Evolutionary conservation across 768 basidiomycete species (phyloP).

Genomic region (Tylopilus sp.): DNA sequence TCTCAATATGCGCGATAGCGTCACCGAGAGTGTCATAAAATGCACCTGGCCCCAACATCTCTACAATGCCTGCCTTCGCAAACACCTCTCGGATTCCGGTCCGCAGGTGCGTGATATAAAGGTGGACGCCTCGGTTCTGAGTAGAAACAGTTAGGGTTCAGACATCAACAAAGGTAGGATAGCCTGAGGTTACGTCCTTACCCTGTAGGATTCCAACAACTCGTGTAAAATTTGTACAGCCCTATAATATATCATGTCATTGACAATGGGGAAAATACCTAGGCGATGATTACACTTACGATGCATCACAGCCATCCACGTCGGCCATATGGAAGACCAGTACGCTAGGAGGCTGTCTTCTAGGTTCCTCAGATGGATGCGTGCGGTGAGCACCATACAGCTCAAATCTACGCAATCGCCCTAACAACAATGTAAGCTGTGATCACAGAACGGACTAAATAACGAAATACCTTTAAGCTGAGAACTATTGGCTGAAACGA

Average conservation of each 20-base stretch:
- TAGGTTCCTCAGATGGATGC: constrained; percentile 88
- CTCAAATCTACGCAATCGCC: constrained; percentile 80
- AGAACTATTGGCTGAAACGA: constrained; percentile 77
- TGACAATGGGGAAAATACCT: neutral
- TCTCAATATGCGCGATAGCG: constrained; percentile 39
- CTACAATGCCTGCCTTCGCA: constrained; percentile 42
- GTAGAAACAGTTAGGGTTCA: neutral
- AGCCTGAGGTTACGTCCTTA: constrained; percentile 29
- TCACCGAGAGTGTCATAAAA: constrained; percentile 43
- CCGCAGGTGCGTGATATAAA: constrained; percentile 48
- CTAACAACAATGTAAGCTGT: constrained; percentile 34
- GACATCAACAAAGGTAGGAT: neutral
- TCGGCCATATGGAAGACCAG: constrained; percentile 94
- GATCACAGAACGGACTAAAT: neutral
- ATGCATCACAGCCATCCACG: constrained; percentile 87
- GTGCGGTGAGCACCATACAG: constrained; percentile 75
- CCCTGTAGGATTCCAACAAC: constrained; percentile 74
- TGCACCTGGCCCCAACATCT: constrained; percentile 40
- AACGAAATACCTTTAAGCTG: constrained; percentile 69
- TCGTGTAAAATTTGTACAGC: constrained; percentile 84
- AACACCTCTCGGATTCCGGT: constrained; percentile 35
- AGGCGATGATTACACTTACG: constrained; percentile 48
- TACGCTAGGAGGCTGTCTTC: constrained; percentile 66
- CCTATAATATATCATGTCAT: constrained; percentile 35
- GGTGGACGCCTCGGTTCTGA: constrained; percentile 41